A percentile compares a stretch with the other conserved stretches of the same genome.
Evolutionary conservation across 768 basidiomycete genomes (phyloP).

Genomic region (Dentipellis sp.): DNA sequence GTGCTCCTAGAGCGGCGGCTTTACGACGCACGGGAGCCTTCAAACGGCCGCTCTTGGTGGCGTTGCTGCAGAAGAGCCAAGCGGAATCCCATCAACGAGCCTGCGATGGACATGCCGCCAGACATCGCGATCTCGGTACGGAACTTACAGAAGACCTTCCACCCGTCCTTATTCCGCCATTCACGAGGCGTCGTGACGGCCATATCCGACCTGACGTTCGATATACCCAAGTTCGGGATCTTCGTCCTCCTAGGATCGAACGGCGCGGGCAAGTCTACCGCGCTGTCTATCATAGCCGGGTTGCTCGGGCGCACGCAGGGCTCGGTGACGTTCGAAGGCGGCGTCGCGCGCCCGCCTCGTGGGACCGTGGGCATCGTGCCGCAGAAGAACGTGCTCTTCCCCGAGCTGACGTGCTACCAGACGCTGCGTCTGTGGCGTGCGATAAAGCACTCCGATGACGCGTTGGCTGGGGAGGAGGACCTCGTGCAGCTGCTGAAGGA

Average conservation of each 20-base stretch:
- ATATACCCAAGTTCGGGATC: slow-evolving; percentile 66
- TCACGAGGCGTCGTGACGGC: slow-evolving; percentile 47
- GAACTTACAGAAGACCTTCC: slow-evolving; percentile 52
- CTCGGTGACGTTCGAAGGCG: slow-evolving; percentile 45
- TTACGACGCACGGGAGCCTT: slow-evolving; percentile 47
- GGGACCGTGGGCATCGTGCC: slow-evolving; percentile 71
- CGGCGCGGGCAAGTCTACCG: slow-evolving; percentile 75
- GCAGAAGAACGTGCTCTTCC: slow-evolving; percentile 77
- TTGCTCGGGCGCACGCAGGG: slow-evolving; percentile 53
- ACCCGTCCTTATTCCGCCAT: slow-evolving; percentile 36
- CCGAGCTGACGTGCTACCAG: slow-evolving; percentile 66
- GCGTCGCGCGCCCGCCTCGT: slow-evolving; percentile 41
- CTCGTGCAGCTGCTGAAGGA: slow-evolving; percentile 55
- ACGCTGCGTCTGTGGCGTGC: slow-evolving; percentile 65
- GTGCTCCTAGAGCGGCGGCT: slow-evolving; percentile 46
- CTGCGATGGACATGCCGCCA: slow-evolving; percentile 19
- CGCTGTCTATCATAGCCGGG: slow-evolving; percentile 57
- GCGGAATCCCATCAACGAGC: slow-evolving; percentile 3
- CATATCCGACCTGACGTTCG: slow-evolving; percentile 53
- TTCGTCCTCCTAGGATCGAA: slow-evolving; percentile 72
- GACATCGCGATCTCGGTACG: slow-evolving; percentile 53
- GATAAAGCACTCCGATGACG: slow-evolving; percentile 36
- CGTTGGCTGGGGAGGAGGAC: slow-evolving; percentile 47
- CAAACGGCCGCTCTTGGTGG: slow-evolving; percentile 12
- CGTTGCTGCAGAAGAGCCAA: slow-evolving; percentile 2